phyloP scores from a whole-genome alignment of 2,329 filamentous ascomycete species.

The Didymella arachidicola region DNA sequence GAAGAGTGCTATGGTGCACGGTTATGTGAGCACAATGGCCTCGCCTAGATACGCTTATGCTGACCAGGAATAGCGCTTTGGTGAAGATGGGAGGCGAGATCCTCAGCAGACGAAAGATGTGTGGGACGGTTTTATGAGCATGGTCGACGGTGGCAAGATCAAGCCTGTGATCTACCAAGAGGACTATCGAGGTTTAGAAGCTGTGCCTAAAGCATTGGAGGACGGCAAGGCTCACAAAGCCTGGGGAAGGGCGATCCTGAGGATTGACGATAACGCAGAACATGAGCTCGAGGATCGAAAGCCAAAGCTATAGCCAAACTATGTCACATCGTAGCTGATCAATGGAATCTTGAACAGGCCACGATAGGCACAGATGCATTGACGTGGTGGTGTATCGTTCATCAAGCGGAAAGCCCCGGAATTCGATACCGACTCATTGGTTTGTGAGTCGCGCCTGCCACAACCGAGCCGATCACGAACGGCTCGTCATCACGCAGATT shows the following conservation, averaged over 20 bases:
- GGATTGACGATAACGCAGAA: conserved; percentile 44
- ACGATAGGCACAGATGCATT: not conserved
- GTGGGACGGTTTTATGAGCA: conserved; percentile 60
- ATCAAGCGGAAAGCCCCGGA: not conserved
- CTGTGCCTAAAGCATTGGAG: conserved; percentile 59
- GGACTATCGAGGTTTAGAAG: conserved; percentile 59
- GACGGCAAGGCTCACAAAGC: conserved; percentile 61
- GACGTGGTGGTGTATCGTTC: not conserved
- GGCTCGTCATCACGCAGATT: not conserved
- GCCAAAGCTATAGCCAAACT: conserved; percentile 18
- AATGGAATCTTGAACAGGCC: not conserved
- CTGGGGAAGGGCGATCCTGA: conserved; percentile 66
- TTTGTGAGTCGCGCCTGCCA: not conserved
- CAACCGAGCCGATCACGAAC: not conserved
- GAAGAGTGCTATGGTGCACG: conserved; percentile 36
- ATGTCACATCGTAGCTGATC: not conserved
- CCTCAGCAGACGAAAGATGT: conserved; percentile 58
- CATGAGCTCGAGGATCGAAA: conserved; percentile 4
- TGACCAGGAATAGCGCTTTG: conserved; percentile 57
- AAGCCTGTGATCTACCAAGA: conserved; percentile 61
- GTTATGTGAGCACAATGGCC: conserved; percentile 29
- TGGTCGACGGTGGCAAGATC: conserved; percentile 59
- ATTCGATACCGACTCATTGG: not conserved
- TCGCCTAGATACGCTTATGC: not conserved
- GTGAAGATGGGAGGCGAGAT: conserved; percentile 62